These are phyloP conservation scores for Neospora caninum DNA, from an alignment of 169 alveolate genomes.

Conservation along the genomic window DNA sequence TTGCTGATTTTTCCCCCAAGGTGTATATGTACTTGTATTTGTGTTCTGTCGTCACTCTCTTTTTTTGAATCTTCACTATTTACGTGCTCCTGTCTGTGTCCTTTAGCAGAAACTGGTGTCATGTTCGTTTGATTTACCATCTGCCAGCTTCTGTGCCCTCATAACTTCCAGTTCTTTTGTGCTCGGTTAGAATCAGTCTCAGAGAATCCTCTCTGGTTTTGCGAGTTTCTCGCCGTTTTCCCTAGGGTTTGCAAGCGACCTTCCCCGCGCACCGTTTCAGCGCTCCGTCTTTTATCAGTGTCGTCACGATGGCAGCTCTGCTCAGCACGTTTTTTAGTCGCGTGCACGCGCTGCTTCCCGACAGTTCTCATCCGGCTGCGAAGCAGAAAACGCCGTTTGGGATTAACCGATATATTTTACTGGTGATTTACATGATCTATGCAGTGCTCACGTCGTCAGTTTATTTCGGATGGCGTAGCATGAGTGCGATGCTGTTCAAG, in stretches of 20 bases:
- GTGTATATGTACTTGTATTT: neutral
- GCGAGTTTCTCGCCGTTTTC: too few species aligned
- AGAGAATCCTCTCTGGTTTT: too few species aligned
- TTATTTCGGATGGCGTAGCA: conserved; percentile 46
- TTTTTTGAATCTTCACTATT: too few species aligned
- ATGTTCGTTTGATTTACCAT: too few species aligned
- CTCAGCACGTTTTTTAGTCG: too few species aligned
- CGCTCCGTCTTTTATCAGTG: too few species aligned
- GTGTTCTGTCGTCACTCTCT: neutral
- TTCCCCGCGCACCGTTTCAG: too few species aligned
- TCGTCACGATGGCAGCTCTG: too few species aligned
- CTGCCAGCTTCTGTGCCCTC: neutral
- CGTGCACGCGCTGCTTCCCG: neutral
- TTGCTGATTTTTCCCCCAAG: neutral
- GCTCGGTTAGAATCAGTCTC: too few species aligned
- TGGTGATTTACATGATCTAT: conserved; percentile 19
- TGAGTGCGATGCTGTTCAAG: conserved; percentile 34
- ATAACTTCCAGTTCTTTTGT: neutral
- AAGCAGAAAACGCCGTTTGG: conserved; percentile 18
- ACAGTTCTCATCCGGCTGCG: conserved; percentile 30
- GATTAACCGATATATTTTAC: neutral
- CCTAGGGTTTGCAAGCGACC: too few species aligned
- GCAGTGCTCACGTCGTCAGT: conserved; percentile 30
- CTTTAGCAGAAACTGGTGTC: too few species aligned
- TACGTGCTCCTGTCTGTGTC: too few species aligned